Evolutionary conservation across 441 rosid species (phyloP).

Genomic region (Capsella rubella): DNA sequence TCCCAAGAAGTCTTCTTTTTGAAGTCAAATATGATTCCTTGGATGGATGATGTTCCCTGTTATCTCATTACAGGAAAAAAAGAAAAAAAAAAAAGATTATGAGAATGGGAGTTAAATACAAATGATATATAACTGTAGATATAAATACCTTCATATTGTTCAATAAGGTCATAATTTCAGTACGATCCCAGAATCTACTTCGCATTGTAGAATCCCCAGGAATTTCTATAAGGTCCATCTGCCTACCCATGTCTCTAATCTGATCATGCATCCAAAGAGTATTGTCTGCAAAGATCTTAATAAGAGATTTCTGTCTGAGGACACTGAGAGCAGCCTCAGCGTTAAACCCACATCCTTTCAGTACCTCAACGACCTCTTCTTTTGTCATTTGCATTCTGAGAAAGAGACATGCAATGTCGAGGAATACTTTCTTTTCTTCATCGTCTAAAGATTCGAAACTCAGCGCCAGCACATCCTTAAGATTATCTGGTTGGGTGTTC

Average conservation of each 20-base stretch:
- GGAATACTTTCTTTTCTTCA: constrained; percentile 54
- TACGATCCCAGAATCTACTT: constrained; percentile 66
- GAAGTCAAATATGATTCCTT: constrained; percentile 59
- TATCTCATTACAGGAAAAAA: background rate
- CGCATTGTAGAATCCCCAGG: constrained; percentile 45
- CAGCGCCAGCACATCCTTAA: constrained; percentile 49
- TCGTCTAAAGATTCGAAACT: constrained; percentile 58
- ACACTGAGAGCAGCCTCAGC: constrained; percentile 51
- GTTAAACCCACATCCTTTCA: constrained; percentile 59
- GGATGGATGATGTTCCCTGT: constrained; percentile 62
- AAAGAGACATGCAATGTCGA: constrained; percentile 69
- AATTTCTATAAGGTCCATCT: constrained; percentile 50
- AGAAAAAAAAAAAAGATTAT: background rate
- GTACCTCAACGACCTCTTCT: constrained; percentile 52
- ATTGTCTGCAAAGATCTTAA: constrained; percentile 45
- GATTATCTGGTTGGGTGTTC: constrained; percentile 40
- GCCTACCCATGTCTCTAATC: constrained; percentile 74
- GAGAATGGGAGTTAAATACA: background rate
- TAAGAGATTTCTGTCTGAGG: constrained; percentile 59
- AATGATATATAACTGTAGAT: background rate
- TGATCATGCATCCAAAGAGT: constrained; percentile 76
- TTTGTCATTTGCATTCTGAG: constrained; percentile 45
- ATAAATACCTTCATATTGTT: constrained; percentile 51
- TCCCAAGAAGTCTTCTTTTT: constrained; percentile 32
- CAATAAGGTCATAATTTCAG: constrained; percentile 55